phyloP scores from a whole-genome alignment of 768 basidiomycete species.

The Tephrocybe sp. region DNA sequence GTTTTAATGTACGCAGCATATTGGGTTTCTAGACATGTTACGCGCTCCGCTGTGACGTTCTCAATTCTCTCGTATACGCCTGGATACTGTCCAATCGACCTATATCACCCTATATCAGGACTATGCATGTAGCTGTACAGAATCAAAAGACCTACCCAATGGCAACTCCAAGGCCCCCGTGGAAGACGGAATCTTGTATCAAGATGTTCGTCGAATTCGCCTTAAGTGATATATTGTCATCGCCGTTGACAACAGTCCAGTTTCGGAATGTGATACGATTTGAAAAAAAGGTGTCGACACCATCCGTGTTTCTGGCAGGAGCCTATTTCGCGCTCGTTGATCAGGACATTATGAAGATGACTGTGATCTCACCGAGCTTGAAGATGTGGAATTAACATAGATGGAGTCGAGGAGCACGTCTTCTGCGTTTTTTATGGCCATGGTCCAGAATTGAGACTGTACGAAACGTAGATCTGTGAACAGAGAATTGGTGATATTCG shows the following conservation, averaged over 20 bases:
- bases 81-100: conserved; percentile 34
- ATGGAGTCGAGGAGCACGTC: conserved; percentile 37
- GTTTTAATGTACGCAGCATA: conserved; percentile 34
- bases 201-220: conserved; percentile 42
- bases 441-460: conserved; percentile 44
- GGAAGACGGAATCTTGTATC: conserved; percentile 36
- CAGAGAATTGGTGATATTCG: conserved; percentile 33
- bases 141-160: conserved; percentile 30
- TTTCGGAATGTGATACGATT: conserved; percentile 37
- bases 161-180: conserved; percentile 38
- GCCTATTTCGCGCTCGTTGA: too few species aligned
- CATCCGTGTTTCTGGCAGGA: conserved; percentile 37
- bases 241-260: conserved; percentile 38
- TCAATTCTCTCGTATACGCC: conserved; percentile 28
- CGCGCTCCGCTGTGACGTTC: conserved; percentile 28
- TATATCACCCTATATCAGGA: not conserved
- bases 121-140: not conserved
- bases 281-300: conserved; percentile 36
- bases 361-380: conserved; percentile 23
- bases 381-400: conserved; percentile 39
- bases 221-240: conserved; percentile 39
- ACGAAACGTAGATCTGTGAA: conserved; percentile 37
- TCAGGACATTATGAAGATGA: too few species aligned
- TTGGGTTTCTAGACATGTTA: conserved; percentile 22
- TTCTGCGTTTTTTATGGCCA: conserved; percentile 32